phyloP scores from a whole-genome alignment of 352 stramenopile species.

The Phytopythium boreale region DNA sequence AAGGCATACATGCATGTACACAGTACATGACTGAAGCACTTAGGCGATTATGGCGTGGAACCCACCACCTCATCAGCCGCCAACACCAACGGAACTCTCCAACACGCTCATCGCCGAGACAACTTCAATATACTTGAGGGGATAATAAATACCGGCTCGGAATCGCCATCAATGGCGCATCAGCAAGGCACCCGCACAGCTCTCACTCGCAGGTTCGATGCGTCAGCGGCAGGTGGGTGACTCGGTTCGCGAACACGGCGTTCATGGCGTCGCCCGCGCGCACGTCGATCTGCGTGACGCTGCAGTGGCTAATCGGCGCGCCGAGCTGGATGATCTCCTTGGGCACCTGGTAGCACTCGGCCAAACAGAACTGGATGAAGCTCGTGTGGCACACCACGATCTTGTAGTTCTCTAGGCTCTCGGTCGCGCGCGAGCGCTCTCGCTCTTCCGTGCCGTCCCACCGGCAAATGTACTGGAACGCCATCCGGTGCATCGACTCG shows the following conservation, averaged over 20 bases:
- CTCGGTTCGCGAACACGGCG: conserved; percentile 56
- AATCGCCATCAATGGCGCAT: background rate
- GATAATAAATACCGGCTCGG: conserved; percentile 3
- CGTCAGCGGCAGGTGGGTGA: conserved; percentile 65
- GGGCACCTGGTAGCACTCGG: conserved; percentile 54
- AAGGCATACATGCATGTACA: too few species aligned
- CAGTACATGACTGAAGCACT: too few species aligned
- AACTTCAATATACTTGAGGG: background rate
- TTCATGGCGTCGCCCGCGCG: conserved; percentile 42
- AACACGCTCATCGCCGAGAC: too few species aligned
- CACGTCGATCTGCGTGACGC: conserved; percentile 67
- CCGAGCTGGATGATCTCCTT: conserved; percentile 80
- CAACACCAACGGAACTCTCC: too few species aligned
- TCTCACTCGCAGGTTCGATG: conserved; percentile 72
- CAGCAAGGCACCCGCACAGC: background rate
- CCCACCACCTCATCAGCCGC: too few species aligned
- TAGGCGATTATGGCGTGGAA: too few species aligned
- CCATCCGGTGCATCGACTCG: conserved; percentile 75
- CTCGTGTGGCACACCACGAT: conserved; percentile 75
- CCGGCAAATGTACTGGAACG: conserved; percentile 65
- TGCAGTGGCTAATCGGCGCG: conserved; percentile 71
- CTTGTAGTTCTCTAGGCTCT: conserved; percentile 45
- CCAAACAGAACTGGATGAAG: conserved; percentile 76
- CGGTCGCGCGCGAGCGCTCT: conserved; percentile 18
- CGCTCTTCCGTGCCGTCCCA: conserved; percentile 38